Evolutionary conservation across 2,329 filamentous ascomycete genomes (phyloP), one percentile per base, ranked within the genome.

Genomic region (Graphium sp.): DNA sequence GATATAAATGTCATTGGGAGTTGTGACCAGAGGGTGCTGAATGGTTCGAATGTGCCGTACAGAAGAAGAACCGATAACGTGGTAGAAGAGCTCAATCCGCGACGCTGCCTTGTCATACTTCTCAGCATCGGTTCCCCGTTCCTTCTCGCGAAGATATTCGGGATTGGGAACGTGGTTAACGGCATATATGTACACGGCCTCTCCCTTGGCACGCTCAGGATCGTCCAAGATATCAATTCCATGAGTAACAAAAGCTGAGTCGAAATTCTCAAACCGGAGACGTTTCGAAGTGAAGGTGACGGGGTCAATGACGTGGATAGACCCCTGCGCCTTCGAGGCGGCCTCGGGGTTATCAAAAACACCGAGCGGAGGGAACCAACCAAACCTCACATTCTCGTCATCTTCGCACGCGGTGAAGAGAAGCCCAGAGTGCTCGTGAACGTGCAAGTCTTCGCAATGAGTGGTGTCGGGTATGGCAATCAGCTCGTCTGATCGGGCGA

Each of bases 371-470:
- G 62, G 70, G 35, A 68, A 72, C 65, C 64, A 72, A 4, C 42
- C 38, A 24, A 57, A 58, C 0, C 66, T 49, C 1, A 47, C 47
- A 0, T 41, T 37, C 4, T 42, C 37, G 2, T 47, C 41, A 20
- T 60, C 62, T 24, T 68, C 58, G 36, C 69, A 75, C 0, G 67
- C 66, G 0, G 65, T 59, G 38, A 70, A 74, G 2, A 75, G 43
- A 6, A 56, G 33, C 0, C 57, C 52, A 11, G 56, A 60, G 0
- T 54, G 42, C 2, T 41, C 40, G 34, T 73, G 59, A 31, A 67
- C 56, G 38, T 74, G 67, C 4, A 75, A 26, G 34, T 75, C 70
- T 37, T 75, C 71, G 39, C 69, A 74, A 11, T 66, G 53, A 3
- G 52, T 41, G 0, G 69, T 73, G 35, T 66, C 60, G 0, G 54